phyloP scores from a whole-genome alignment of 2,329 filamentous ascomycete species.

The Simplicillium aogashimaense region DNA sequence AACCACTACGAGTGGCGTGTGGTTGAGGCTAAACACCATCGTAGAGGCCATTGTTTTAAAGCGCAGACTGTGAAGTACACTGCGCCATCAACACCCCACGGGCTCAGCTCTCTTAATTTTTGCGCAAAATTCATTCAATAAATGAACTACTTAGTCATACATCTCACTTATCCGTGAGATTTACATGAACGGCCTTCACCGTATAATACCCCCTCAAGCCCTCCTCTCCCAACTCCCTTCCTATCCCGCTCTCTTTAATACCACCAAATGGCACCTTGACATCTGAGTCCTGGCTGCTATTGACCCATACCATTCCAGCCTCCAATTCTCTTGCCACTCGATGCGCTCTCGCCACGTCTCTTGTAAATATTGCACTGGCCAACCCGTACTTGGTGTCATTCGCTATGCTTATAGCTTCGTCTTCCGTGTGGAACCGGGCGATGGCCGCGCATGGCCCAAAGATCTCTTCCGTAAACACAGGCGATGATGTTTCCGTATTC shows the following conservation, averaged over 20 bases:
- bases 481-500: conserved; percentile 11
- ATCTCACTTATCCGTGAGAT: conserved; percentile 9
- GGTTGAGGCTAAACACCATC: too few relatives aligned
- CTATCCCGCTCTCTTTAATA: conserved; percentile 21
- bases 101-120: too few relatives aligned
- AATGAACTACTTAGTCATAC: too few relatives aligned
- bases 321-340: conserved; percentile 37
- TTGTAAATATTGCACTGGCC: conserved; percentile 44
- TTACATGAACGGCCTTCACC: conserved; percentile 19
- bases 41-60: too few relatives aligned
- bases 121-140: too few relatives aligned
- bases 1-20: too few relatives aligned
- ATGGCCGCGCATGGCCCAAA: conserved; percentile 19
- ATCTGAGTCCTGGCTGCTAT: conserved; percentile 22
- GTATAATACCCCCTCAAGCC: conserved; percentile 17
- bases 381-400: conserved; percentile 41
- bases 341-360: conserved; percentile 32
- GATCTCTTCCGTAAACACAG: conserved; percentile 18
- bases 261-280: conserved; percentile 20
- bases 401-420: conserved; percentile 16
- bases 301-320: conserved; percentile 37
- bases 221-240: conserved; percentile 19
- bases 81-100: too few relatives aligned
- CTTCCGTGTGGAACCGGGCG: conserved; percentile 16
- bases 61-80: too few relatives aligned